Evolutionary conservation across 495 filamentous ascomycete genomes (phyloP), one percentile per base, ranked within the genome.

Genomic region (Aspergillus steynii): DNA sequence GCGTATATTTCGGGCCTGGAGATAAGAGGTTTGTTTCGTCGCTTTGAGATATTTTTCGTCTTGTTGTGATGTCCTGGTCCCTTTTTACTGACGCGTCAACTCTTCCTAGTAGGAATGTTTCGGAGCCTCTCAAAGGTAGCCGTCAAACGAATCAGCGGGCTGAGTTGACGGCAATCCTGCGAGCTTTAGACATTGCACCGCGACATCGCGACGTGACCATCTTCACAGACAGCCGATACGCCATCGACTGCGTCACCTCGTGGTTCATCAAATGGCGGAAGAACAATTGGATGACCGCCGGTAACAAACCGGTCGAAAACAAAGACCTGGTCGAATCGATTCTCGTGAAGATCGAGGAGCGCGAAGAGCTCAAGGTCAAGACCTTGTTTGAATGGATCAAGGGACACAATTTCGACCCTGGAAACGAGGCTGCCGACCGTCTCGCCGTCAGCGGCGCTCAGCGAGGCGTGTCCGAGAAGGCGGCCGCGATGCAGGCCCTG

Each of bases 131-230:
- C 2, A 67, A 76, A 47, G 94, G 94, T 45, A 74, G 80, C 10
- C 73, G 79, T 9, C 95, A 99, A 71, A 97, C 95, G 1, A 99
- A 98, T 71, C 90, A 97, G 71, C 91, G 95, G 4, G 95, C 95
- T 15, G 95, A 99, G 73, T 79, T 99, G 56, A 93, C 91, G 3
- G 95, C 93, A 0, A 88, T 97, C 61, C 78, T 89, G 4, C 89
- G 94, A 54, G 91, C 92, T 6, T 82, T 99, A 28, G 86, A 97
- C 66, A 85, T 86, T 29, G 83, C 90, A 2, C 88, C 89, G 6
- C 77, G 82, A 58, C 81, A 86, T 70, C 75, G 82, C 58, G 77
- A 85, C 53, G 79, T 92, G 14, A 81, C 83, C 37, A 91, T 98
- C 64, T 82, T 89, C 67, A 89, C 88, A 15, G 95, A 97, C 74